A percentile compares a stretch with the other conserved stretches of the same genome.
Evolutionary conservation across 1,139 yeast genomes (phyloP).

Genomic region (Eremothecium coryli): DNA sequence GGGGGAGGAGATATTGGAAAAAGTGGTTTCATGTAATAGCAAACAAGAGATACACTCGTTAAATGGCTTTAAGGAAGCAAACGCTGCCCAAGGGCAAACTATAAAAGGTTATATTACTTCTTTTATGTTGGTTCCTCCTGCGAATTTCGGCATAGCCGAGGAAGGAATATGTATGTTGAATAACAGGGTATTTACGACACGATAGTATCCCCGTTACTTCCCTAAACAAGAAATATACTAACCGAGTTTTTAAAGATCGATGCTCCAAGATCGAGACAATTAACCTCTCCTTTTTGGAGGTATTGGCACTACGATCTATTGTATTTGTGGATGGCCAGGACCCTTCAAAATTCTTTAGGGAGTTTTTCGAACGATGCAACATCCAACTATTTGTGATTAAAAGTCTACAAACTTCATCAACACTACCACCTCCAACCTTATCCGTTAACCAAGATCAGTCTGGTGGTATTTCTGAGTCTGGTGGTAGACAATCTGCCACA

Average conservation of each 20-base stretch:
- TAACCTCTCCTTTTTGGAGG: conserved; percentile 57
- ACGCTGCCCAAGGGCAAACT: too few species aligned
- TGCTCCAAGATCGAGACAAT: conserved; percentile 16
- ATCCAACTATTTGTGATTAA: conserved; percentile 27
- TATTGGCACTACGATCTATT: conserved; percentile 48
- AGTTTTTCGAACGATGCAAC: conserved; percentile 27
- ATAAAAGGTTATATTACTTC: too few species aligned
- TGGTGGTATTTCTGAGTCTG: conserved; percentile 12
- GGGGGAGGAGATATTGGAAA: too few species aligned
- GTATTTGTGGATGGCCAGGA: conserved; percentile 63
- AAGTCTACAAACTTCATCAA: conserved; percentile 15
- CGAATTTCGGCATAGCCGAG: conserved; percentile 69
- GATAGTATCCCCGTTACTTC: neutral
- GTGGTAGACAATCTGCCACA: neutral
- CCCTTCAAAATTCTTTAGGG: conserved; percentile 43
- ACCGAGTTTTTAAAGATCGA: conserved; percentile 42
- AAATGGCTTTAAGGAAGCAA: too few species aligned
- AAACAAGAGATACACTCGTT: too few species aligned
- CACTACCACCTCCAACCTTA: conserved; percentile 14
- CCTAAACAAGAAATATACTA: neutral
- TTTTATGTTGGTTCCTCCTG: conserved; percentile 69
- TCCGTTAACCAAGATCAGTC: conserved; percentile 8
- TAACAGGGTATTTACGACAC: too few species aligned
- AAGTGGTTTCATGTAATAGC: too few species aligned
- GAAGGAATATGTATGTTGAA: conserved; percentile 46